These are phyloP conservation scores for Xylariaceae sp. DNA, from an alignment of 2,329 filamentous ascomycete genomes.

Conservation along the genomic window DNA sequence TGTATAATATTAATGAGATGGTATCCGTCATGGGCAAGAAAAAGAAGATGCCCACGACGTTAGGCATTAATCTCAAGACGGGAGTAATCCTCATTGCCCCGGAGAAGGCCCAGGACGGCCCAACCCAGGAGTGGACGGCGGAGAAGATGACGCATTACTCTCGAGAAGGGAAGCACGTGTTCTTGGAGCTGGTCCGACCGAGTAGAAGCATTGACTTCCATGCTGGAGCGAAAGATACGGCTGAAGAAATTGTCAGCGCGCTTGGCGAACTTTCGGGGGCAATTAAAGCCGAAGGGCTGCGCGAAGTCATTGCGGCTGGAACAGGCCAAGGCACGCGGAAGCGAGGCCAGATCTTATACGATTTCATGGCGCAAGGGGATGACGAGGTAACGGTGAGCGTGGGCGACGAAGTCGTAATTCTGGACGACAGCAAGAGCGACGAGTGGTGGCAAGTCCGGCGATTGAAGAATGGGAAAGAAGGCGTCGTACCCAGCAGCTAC, in stretches of 20 bases:
- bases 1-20: conserved; percentile 98
- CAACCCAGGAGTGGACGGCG: conserved; percentile 86
- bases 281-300: conserved; percentile 72
- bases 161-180: conserved; percentile 96
- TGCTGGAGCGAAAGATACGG: conserved; percentile 93
- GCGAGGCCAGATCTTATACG: conserved; percentile 83
- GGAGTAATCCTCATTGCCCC: conserved; percentile 88
- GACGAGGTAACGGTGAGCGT: conserved; percentile 90
- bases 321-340: conserved; percentile 63
- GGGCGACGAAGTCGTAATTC: conserved; percentile 83
- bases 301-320: conserved; percentile 80
- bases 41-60: conserved; percentile 96
- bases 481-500: conserved; percentile 94
- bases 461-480: conserved; percentile 87
- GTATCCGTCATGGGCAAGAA: conserved; percentile 93
- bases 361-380: conserved; percentile 93
- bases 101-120: conserved; percentile 75
- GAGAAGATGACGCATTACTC: conserved; percentile 97
- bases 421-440: conserved; percentile 88
- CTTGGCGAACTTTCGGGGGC: conserved; percentile 87
- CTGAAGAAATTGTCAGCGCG: conserved; percentile 82
- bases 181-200: conserved; percentile 84
- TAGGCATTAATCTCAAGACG: conserved; percentile 87
- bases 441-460: conserved; percentile 98
- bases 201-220: conserved; percentile 97